phyloP scores from a whole-genome alignment of 2,329 filamentous ascomycete genomes.

The Hymenoscyphus albidus region DNA sequence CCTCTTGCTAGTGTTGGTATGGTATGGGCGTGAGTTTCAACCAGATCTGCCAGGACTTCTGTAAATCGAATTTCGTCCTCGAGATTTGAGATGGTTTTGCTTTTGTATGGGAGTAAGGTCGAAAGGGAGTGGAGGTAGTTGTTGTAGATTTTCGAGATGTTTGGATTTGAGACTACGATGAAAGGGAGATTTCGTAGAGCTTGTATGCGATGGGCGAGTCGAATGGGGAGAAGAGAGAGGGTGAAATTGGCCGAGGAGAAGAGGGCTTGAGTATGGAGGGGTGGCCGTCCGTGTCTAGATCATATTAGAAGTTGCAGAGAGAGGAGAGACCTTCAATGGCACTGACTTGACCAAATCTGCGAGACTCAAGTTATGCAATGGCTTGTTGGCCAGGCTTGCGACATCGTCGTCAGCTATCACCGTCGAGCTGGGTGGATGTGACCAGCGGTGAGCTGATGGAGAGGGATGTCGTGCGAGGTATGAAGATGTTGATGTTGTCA shows the following conservation, averaged over 20 bases:
- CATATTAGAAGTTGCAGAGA: background rate
- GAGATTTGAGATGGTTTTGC: constrained; percentile 60
- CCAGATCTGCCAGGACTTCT: constrained; percentile 89
- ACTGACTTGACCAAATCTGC: constrained; percentile 80
- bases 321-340: too few species aligned
- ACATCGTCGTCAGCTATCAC: constrained; percentile 71
- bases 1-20: constrained; percentile 89
- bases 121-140: constrained; percentile 94
- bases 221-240: constrained; percentile 83
- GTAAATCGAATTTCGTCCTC: constrained; percentile 91
- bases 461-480: constrained; percentile 26
- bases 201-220: constrained; percentile 90
- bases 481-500: constrained; percentile 9
- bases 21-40: constrained; percentile 89
- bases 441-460: constrained; percentile 36
- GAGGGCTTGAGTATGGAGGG: constrained; percentile 74
- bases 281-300: constrained; percentile 69
- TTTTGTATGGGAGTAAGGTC: constrained; percentile 75
- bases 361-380: constrained; percentile 77
- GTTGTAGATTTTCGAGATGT: constrained; percentile 89
- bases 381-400: constrained; percentile 69
- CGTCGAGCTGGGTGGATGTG: constrained; percentile 43
- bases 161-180: constrained; percentile 96
- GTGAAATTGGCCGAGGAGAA: constrained; percentile 94
- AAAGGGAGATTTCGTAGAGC: constrained; percentile 90